Conservation (phyloP, 345 rosid genomes). For the Kandelia obovata region DNA sequence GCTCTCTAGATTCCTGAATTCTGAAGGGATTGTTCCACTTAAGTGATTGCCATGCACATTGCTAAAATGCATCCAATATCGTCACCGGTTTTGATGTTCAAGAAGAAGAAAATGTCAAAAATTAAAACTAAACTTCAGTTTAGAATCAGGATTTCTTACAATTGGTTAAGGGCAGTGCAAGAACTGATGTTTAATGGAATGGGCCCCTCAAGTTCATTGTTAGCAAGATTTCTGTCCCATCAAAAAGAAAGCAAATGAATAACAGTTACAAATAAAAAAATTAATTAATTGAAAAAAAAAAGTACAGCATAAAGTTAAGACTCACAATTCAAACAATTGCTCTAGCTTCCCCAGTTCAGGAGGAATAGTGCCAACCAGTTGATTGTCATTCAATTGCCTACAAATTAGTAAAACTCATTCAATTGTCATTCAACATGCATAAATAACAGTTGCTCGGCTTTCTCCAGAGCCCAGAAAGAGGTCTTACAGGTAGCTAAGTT, state of each 20-base stretch:
- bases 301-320: background rate
- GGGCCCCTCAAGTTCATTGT: slow-evolving; percentile 74
- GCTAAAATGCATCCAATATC: slow-evolving; percentile 25
- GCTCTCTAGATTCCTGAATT: slow-evolving; percentile 73
- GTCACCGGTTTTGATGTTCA: background rate
- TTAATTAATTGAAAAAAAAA: background rate
- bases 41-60: slow-evolving; percentile 82
- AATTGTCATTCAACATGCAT: too few species aligned
- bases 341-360: slow-evolving; percentile 92
- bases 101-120: background rate
- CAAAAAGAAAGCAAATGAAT: background rate
- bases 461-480: background rate
- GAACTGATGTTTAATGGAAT: slow-evolving; percentile 78
- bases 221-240: slow-evolving; percentile 74
- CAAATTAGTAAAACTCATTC: background rate
- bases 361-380: slow-evolving; percentile 70
- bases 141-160: slow-evolving; percentile 39
- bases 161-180: slow-evolving; percentile 84
- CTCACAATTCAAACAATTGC: slow-evolving; percentile 90
- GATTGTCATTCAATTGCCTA: slow-evolving; percentile 82
- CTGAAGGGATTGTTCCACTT: slow-evolving; percentile 70
- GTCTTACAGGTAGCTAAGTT: slow-evolving; percentile 85
- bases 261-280: background rate
- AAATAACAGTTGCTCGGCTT: too few species aligned
- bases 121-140: background rate